Evolutionary conservation across 148 eudicot genomes (phyloP), one percentile per base, ranked within the genome.

Genomic region (Camellia lanceoleosa): DNA sequence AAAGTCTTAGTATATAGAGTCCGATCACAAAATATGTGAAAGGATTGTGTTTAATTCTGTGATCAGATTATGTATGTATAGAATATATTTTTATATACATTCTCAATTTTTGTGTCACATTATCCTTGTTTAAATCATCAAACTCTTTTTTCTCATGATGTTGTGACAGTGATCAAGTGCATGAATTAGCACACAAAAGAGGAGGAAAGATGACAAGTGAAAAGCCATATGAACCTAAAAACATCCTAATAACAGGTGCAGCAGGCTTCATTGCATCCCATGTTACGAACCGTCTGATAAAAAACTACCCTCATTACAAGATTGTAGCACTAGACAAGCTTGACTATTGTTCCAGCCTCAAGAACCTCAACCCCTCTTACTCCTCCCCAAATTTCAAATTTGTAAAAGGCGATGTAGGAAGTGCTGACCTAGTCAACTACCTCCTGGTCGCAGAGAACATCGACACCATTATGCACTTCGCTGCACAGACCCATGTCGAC

Each of bases 401-500:
- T 52, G 79, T 83, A n/a, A 73, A 79, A 70, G 85, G 80, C 1
- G 85, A 83, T 13, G 68, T 79, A 7, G 74, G 38, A 0, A 73
- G 82, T 47, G 80, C 82, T 3, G 82, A 79, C 59, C 82, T 83
- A 10, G 71, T 83, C 52, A 78, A 83, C 75, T 74, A 73, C 70
- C 74, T 83, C 16, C 19, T 83, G 58, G 44, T 73, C 7, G 59
- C 85, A 0, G 79, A 83, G 68, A 38, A 67, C 73, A 83, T 83
- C 20, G 85, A 83, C 79, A 83, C 85, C 4, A 74, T 83, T 11
- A 83, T 83, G 82, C 85, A 79, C 59, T 79, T 83, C 68, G 85
- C 85, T 6, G 85, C 85, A 43, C 81, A 78, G 11, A 80, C 79
- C 66, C 83, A 80, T 12, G 78, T 74, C 5, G 81, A 79, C 52